A percentile compares a stretch with the other conserved stretches of the same genome.
Conservation (phyloP, 2,329 filamentous ascomycete genomes). For the Dothistroma pini region DNA sequence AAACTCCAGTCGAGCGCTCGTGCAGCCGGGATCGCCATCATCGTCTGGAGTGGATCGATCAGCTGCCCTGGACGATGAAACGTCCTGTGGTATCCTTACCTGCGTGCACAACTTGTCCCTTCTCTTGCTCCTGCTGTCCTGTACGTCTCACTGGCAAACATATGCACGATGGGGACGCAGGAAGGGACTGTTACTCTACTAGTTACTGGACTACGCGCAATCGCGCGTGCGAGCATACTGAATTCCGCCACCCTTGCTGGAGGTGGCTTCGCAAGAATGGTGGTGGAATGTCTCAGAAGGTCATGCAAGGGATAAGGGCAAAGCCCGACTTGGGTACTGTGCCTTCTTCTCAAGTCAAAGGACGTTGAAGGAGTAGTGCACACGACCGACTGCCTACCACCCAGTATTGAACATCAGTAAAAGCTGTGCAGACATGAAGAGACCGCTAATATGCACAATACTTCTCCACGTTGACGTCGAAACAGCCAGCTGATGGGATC, state of each 20-base stretch:
- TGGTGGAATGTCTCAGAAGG: slow-evolving; percentile 20
- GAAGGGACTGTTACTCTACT: slow-evolving; percentile 14
- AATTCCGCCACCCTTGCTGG: slow-evolving; percentile 24
- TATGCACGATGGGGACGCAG: slow-evolving; percentile 11
- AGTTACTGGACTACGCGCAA: slow-evolving; percentile 17
- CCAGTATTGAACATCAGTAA: no score
- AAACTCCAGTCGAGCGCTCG: slow-evolving; percentile 17
- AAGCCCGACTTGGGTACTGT: background rate
- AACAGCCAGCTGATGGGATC: no score
- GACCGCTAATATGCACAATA: no score
- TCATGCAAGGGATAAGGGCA: slow-evolving; percentile 19
- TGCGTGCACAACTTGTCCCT: slow-evolving; percentile 5
- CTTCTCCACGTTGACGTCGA: no score
- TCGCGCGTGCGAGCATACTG: slow-evolving; percentile 19
- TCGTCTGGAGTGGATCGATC: slow-evolving; percentile 2
- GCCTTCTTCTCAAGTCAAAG: no score
- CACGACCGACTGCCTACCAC: no score
- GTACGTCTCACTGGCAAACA: slow-evolving; percentile 3
- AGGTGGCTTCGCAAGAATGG: slow-evolving; percentile 26
- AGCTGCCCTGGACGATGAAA: background rate
- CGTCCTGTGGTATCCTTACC: slow-evolving; percentile 3
- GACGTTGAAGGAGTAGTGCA: no score
- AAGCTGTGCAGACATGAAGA: no score
- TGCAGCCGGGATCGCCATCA: slow-evolving; percentile 8
- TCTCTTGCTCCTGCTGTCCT: slow-evolving; percentile 4